Conservation (phyloP, 148 eudicot genomes). For the Chenopodium quinoa region DNA sequence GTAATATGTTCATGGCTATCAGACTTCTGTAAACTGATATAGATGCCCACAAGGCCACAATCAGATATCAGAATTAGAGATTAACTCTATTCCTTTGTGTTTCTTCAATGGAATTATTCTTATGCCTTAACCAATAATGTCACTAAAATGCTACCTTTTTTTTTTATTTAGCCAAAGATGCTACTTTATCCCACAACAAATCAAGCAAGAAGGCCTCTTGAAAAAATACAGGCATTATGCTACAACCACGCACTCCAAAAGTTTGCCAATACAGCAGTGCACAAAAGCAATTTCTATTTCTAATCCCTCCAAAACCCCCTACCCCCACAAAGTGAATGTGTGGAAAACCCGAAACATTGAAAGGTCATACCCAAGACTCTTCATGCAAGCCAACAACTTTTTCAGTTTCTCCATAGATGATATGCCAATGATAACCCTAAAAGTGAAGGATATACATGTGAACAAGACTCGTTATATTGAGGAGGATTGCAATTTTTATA, state of each 20-base stretch:
- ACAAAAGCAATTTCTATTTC: not conserved
- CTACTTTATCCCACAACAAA: not conserved
- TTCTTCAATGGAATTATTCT: not conserved
- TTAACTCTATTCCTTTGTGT: not conserved
- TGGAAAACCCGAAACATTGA: not conserved
- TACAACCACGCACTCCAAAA: not conserved
- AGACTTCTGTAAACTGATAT: not conserved
- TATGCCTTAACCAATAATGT: not conserved
- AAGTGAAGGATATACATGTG: not conserved
- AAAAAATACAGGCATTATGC: not conserved
- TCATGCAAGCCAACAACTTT: not conserved
- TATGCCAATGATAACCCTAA: not conserved
- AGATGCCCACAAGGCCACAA: not conserved
- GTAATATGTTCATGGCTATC: too few species aligned
- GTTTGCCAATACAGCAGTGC: not conserved
- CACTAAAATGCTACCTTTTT: not conserved
- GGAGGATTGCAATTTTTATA: not conserved
- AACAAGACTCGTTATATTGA: not conserved
- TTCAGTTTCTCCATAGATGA: not conserved
- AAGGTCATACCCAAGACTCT: not conserved
- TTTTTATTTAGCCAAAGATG: too few species aligned
- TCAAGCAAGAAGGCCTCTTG: not conserved
- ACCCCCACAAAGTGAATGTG: not conserved
- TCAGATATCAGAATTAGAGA: not conserved
- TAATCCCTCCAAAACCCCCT: not conserved